phyloP scores from a whole-genome alignment of 768 basidiomycete species.

The Lentinus tigrinus region DNA sequence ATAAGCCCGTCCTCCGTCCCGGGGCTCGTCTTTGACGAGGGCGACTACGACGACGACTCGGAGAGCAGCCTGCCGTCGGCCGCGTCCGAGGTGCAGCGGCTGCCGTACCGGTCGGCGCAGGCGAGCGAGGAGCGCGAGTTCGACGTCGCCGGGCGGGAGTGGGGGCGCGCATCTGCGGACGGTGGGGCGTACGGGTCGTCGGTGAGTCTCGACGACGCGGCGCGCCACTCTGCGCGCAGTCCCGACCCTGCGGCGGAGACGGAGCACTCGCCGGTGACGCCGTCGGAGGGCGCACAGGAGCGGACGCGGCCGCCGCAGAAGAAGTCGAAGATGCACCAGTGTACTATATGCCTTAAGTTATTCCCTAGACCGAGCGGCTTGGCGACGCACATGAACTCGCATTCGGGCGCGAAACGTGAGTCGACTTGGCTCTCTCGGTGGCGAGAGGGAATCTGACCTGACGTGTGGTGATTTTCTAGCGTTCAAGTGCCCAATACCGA shows the following conservation, averaged over 20 bases:
- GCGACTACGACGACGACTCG: constrained; percentile 31
- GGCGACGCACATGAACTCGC: constrained; percentile 53
- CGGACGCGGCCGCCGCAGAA: constrained; percentile 24
- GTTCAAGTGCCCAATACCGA: constrained; percentile 52
- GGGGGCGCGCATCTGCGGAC: constrained; percentile 1
- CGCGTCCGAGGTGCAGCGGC: constrained; percentile 24
- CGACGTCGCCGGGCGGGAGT: constrained; percentile 4
- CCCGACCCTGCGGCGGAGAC: background rate
- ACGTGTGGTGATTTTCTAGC: constrained; percentile 20
- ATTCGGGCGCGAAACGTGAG: constrained; percentile 51
- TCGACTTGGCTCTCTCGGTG: background rate
- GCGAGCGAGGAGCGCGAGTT: constrained; percentile 10
- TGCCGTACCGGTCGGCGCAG: constrained; percentile 16
- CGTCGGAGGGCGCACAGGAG: background rate
- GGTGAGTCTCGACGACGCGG: background rate
- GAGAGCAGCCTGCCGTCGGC: constrained; percentile 29
- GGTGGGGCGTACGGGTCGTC: background rate
- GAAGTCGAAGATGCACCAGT: constrained; percentile 52
- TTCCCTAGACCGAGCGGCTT: constrained; percentile 54
- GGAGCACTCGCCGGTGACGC: constrained; percentile 1
- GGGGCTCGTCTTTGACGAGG: constrained; percentile 27
- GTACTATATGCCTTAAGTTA: constrained; percentile 41
- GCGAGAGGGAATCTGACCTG: background rate
- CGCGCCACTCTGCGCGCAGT: background rate
- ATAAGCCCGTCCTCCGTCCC: constrained; percentile 28